Conservation (phyloP, 2,329 filamentous ascomycete species). For the Diplodia sapinea region DNA sequence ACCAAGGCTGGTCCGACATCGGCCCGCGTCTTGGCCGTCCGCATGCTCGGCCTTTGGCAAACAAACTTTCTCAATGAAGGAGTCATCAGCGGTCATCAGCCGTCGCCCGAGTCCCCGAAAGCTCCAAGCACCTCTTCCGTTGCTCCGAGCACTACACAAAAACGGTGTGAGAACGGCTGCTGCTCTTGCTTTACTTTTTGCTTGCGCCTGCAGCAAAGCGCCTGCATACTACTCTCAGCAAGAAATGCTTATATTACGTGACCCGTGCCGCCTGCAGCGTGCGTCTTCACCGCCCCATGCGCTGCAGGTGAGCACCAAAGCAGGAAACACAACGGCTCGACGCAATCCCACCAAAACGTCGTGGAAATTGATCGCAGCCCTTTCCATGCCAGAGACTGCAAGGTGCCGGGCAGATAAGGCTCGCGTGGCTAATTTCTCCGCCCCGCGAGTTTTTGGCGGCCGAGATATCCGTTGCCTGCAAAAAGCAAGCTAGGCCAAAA, state of each 20-base stretch:
- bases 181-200: too few species aligned
- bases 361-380: neutral
- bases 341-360: neutral
- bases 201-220: too few species aligned
- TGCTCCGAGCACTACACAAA: neutral
- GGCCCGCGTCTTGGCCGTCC: conserved; percentile 6
- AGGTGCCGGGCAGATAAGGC: neutral
- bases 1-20: conserved; percentile 6
- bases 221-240: neutral
- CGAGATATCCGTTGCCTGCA: neutral
- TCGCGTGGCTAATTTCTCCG: neutral
- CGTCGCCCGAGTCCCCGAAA: neutral
- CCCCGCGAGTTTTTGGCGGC: neutral
- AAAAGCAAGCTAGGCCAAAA: neutral
- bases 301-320: neutral
- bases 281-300: conserved; percentile 6
- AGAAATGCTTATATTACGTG: neutral
- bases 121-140: neutral
- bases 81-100: neutral
- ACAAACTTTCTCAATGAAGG: neutral
- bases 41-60: neutral
- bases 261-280: neutral
- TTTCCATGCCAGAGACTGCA: too few species aligned
- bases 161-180: too few species aligned
- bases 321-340: neutral